Percentiles rank a stretch among this genome's conserved stretches.
Evolutionary conservation across 2,329 filamentous ascomycete species (phyloP).

Genomic region (Cadophora malorum): DNA sequence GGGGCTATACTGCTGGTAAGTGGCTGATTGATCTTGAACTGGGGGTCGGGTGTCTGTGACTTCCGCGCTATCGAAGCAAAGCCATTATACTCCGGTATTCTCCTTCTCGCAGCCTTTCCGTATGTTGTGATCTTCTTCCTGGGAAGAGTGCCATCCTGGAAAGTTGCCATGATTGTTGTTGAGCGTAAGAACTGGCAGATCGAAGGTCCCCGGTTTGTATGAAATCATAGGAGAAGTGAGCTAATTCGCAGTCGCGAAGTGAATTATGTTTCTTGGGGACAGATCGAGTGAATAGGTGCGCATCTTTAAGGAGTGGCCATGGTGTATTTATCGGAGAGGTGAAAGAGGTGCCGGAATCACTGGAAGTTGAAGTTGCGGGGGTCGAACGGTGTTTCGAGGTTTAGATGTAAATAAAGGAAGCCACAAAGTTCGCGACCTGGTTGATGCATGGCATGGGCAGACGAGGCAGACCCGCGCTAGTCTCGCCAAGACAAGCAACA

Average conservation of each 20-base stretch:
- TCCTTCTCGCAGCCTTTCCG: slow-evolving; percentile 43
- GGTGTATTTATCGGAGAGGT: slow-evolving; percentile 4
- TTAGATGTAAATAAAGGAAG: slow-evolving; percentile 31
- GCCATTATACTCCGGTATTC: slow-evolving; percentile 40
- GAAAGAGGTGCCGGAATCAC: neutral
- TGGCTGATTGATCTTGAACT: neutral
- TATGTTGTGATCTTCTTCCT: slow-evolving; percentile 45
- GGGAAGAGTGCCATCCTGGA: slow-evolving; percentile 35
- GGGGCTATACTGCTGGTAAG: slow-evolving; percentile 16
- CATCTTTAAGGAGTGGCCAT: slow-evolving; percentile 12
- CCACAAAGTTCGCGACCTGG: slow-evolving; percentile 18
- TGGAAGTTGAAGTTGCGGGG: slow-evolving; percentile 1
- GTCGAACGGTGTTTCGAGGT: slow-evolving; percentile 12
- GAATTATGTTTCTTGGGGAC: neutral
- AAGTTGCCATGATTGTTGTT: slow-evolving; percentile 38
- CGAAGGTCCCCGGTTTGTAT: slow-evolving; percentile 4
- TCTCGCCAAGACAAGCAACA: neutral
- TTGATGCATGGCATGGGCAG: neutral
- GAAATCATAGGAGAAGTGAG: neutral
- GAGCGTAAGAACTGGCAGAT: slow-evolving; percentile 2
- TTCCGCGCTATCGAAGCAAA: slow-evolving; percentile 34
- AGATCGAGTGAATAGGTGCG: slow-evolving; percentile 5
- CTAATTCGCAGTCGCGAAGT: slow-evolving; percentile 3
- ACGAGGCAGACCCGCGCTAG: slow-evolving; percentile 13
- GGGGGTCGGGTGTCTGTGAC: slow-evolving; percentile 35